Percentiles rank a stretch among this genome's conserved stretches.
Evolutionary conservation across 2,329 filamentous ascomycete genomes (phyloP).

Genomic region (Trichoderma endophyticum): DNA sequence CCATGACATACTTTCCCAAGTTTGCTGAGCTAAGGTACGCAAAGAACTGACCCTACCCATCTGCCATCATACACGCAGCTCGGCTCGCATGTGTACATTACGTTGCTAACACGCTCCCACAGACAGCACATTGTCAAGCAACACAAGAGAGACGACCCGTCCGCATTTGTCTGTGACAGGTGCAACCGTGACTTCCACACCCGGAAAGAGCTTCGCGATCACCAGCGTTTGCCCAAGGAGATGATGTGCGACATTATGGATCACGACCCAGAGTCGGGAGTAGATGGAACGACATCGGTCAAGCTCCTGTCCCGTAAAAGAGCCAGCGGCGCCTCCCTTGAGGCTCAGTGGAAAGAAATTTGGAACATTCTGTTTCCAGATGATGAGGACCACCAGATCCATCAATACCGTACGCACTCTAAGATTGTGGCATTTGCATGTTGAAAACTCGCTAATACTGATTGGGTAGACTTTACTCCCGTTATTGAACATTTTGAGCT

Average conservation of each 20-base stretch:
- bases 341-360: conserved; percentile 41
- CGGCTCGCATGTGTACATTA: neutral
- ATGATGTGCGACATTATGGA: conserved; percentile 42
- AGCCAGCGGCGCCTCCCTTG: conserved; percentile 36
- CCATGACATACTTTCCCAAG: conserved; percentile 42
- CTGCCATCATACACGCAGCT: neutral
- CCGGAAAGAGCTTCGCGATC: conserved; percentile 39
- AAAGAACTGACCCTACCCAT: neutral
- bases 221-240: conserved; percentile 40
- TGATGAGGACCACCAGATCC: conserved; percentile 35
- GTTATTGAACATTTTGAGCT: conserved; percentile 43
- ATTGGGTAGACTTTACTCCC: conserved; percentile 36
- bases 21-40: conserved; percentile 40
- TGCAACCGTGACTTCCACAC: conserved; percentile 40
- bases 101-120: conserved; percentile 11
- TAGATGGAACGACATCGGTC: conserved; percentile 39
- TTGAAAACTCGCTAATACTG: neutral
- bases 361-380: conserved; percentile 44
- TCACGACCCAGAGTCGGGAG: conserved; percentile 39
- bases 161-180: conserved; percentile 40
- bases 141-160: conserved; percentile 41
- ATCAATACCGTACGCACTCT: conserved; percentile 29
- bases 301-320: conserved; percentile 40
- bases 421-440: neutral
- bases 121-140: conserved; percentile 44